Evolutionary conservation across 495 filamentous ascomycete species (phyloP), one percentile per base, ranked within the genome.

Genomic region (Usnea hakonensis): DNA sequence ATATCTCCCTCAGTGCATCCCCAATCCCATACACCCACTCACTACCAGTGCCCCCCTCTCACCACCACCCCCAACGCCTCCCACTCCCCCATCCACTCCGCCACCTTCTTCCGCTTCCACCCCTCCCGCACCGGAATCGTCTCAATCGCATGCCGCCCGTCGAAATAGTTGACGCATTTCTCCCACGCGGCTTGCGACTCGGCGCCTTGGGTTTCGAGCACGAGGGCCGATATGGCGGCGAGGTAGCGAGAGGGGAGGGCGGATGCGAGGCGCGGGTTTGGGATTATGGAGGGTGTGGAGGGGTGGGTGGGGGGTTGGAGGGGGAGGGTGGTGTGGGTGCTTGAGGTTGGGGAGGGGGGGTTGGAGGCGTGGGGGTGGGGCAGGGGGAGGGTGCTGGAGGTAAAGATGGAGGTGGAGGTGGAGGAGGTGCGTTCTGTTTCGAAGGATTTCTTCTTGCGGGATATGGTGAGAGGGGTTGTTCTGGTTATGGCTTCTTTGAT

Each of bases 131-230:
- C 79, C 0, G 85, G 79, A 68, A 97, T 89, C 71, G 92, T 87
- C 76, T 98, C 94, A 43, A 98, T 74, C 7, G 93, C 90, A 71
- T 90, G 85, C 50, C 79, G 78, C 2, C 94, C 94, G 73, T 97
- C 92, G 65, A 97, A 90, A 72, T 96, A 95, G 71, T 88, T 88
- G 67, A 87, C 58, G 75, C 75, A 56, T 70, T 72, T 73, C 66
- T 73, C 72, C 76, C 73, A 73, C 14, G 70, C 63, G 53, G 68
- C 59, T 62, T 72, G 61, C 23, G 64, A 54, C 3, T 61, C 54
- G 67, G 72, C 46, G 50, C 62, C 62, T 68, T 60, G 67, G 55
- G 53, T 62, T 4, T 78, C 73, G 1, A 75, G 73, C 48, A 90
- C 79, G 37, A 86, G 78, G 5, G 76, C 68, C 8, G 83, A 83